Evolutionary conservation across 2,329 filamentous ascomycete species (phyloP).

Genomic region (Alternaria panax): DNA sequence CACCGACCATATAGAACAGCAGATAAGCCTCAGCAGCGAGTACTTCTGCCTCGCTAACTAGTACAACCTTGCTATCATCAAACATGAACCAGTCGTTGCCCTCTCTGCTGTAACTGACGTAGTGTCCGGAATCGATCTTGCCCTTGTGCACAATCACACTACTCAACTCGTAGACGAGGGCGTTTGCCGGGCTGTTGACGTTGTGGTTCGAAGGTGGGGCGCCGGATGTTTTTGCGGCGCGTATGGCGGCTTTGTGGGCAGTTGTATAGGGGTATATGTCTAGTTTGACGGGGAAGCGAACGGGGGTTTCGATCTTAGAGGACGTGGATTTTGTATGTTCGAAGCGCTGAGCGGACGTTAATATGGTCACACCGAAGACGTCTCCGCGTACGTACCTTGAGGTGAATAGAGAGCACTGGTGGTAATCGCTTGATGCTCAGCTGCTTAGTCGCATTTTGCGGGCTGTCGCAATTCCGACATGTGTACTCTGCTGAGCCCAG

Average conservation of each 20-base stretch:
- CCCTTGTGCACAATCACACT: conserved; percentile 94
- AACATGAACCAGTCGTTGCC: conserved; percentile 93
- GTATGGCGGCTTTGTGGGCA: conserved; percentile 52
- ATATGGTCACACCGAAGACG: neutral
- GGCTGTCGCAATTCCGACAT: conserved; percentile 78
- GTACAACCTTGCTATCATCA: conserved; percentile 90
- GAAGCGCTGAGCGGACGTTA: conserved; percentile 61
- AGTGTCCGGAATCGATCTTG: conserved; percentile 91
- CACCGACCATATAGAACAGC: conserved; percentile 72
- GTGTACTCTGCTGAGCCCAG: conserved; percentile 78
- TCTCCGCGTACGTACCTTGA: conserved; percentile 71
- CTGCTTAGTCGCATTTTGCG: conserved; percentile 81
- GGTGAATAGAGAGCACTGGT: conserved; percentile 87
- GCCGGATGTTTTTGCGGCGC: conserved; percentile 49
- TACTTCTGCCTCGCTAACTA: conserved; percentile 84
- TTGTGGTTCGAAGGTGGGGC: conserved; percentile 40
- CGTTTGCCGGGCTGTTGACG: conserved; percentile 52
- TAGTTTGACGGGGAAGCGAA: conserved; percentile 84
- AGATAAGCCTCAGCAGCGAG: conserved; percentile 87
- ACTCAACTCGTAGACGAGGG: conserved; percentile 82
- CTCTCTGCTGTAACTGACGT: conserved; percentile 86
- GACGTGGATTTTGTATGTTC: conserved; percentile 78
- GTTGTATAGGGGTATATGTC: conserved; percentile 93
- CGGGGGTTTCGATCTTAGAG: conserved; percentile 85
- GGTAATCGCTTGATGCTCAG: conserved; percentile 84